Percentiles rank a stretch among this genome's conserved stretches.
Conservation (phyloP, 345 rosid genomes). For the Nephelium lappaceum region DNA sequence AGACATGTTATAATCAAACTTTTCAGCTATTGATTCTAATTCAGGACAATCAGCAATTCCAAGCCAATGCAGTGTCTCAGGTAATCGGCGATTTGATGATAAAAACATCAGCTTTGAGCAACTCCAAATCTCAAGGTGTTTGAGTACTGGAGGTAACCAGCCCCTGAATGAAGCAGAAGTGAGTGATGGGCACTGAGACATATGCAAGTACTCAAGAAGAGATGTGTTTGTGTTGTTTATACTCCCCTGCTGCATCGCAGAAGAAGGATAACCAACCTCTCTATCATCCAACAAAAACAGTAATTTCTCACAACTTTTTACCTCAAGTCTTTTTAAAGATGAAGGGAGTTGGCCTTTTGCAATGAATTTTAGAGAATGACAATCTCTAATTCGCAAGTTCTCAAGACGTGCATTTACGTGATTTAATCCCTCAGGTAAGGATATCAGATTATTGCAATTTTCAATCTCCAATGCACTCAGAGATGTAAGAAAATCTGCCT, state of each 20-base stretch:
- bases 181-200: neutral
- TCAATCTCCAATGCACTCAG: too few species aligned
- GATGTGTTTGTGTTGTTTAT: too few species aligned
- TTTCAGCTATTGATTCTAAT: neutral
- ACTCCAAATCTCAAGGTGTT: neutral
- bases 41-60: fast-evolving
- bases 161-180: neutral
- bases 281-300: neutral
- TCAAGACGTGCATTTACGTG: neutral
- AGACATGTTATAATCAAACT: neutral
- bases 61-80: neutral
- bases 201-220: neutral
- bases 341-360: neutral
- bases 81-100: neutral
- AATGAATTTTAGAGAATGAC: neutral
- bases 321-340: neutral
- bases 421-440: neutral
- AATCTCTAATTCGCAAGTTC: neutral
- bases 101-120: conserved; percentile 18
- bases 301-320: neutral
- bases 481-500: too few species aligned
- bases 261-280: neutral
- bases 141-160: neutral
- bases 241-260: neutral
- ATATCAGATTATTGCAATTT: neutral